These are phyloP conservation scores for Nicotiana sylvestris DNA, from an alignment of 257 asterid genomes.

Conservation along the genomic window DNA sequence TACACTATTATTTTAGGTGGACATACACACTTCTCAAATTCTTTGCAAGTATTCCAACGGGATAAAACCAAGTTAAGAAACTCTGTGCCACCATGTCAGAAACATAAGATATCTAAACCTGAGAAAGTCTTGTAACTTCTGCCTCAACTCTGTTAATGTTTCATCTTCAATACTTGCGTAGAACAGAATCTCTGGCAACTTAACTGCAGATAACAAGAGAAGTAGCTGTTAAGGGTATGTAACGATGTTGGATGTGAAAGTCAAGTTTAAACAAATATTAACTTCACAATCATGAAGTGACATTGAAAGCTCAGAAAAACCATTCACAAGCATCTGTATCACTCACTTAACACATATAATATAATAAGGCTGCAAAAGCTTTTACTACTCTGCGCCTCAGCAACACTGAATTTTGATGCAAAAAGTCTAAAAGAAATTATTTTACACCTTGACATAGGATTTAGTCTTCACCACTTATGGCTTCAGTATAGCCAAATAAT, in stretches of 20 bases:
- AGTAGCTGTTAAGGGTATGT: neutral
- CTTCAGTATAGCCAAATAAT: neutral
- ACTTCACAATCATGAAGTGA: neutral
- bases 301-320: neutral
- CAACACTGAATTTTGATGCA: neutral
- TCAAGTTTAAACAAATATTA: neutral
- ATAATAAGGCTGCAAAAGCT: neutral
- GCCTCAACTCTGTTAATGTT: conserved; percentile 42
- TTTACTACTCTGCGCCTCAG: neutral
- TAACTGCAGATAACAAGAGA: conserved; percentile 44
- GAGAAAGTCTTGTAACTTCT: conserved; percentile 45
- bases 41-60: neutral
- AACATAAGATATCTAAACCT: conserved; percentile 33
- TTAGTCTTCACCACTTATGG: neutral
- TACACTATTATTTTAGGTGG: neutral
- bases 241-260: conserved; percentile 7
- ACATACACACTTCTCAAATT: neutral
- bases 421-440: neutral
- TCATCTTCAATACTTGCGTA: conserved; percentile 39
- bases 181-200: conserved; percentile 61
- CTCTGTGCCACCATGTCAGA: neutral
- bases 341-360: neutral
- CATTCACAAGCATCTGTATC: neutral
- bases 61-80: neutral
- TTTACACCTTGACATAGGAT: neutral